Evolutionary conservation across 176 grass and related monocot genomes (phyloP).

Genomic region (Oryza meridionalis): DNA sequence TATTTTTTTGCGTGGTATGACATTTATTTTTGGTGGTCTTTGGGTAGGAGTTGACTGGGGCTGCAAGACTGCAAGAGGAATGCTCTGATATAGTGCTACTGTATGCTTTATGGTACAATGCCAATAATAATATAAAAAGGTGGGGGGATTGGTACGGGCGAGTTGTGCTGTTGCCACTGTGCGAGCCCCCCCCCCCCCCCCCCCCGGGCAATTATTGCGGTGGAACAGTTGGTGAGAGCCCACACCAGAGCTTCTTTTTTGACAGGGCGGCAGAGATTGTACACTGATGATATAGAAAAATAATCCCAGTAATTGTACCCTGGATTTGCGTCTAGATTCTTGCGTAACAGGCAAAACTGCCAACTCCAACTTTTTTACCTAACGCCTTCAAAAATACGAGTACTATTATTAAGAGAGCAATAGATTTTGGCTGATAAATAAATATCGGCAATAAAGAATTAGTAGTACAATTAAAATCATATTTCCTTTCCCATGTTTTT

Average conservation of each 20-base stretch:
- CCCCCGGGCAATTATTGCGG: slow-evolving; percentile 46
- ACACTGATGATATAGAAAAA: slow-evolving; percentile 5
- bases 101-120: slow-evolving; percentile 67
- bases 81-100: slow-evolving; percentile 62
- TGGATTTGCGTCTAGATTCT: not conserved
- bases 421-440: no score
- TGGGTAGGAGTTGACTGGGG: slow-evolving; percentile 51
- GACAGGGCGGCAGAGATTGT: slow-evolving; percentile 34
- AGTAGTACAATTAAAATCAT: no score
- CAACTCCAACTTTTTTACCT: not conserved
- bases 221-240: slow-evolving; percentile 48
- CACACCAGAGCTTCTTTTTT: slow-evolving; percentile 44
- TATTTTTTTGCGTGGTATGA: slow-evolving; percentile 7
- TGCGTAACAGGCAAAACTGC: not conserved
- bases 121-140: slow-evolving; percentile 38
- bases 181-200: slow-evolving; percentile 9
- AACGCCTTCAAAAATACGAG: no score
- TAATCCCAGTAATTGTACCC: not conserved
- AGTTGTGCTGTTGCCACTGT: slow-evolving; percentile 48
- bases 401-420: no score
- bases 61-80: slow-evolving; percentile 58
- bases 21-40: slow-evolving; percentile 41
- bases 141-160: slow-evolving; percentile 43
- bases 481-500: no score
- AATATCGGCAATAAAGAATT: no score